Conservation (phyloP, 371 early-diverging fungal genomes). For the Saksenaea oblongispora region DNA sequence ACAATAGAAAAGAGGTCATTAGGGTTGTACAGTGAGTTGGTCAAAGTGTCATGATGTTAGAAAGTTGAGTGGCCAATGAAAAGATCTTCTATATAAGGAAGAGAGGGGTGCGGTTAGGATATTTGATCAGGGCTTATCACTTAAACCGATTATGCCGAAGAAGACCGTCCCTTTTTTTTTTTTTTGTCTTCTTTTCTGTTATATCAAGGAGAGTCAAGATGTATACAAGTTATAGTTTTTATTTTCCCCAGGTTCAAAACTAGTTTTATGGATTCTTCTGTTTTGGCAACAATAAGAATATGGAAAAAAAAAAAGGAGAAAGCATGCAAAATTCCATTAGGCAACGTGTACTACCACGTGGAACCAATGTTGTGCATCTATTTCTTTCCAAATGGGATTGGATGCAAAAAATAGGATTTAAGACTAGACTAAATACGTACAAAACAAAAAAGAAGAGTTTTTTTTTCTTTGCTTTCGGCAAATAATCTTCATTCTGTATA, state of each 20-base stretch:
- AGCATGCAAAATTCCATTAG: conserved; percentile 1
- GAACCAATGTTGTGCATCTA: conserved; percentile 3
- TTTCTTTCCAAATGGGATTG: conserved; percentile 1
- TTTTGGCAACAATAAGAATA: neutral
- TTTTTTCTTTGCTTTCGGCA: neutral
- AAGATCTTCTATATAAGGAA: neutral
- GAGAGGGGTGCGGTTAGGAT: neutral
- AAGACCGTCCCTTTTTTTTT: neutral
- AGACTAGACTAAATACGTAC: neutral
- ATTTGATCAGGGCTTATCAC: too few relatives aligned
- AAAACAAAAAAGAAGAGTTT: neutral
- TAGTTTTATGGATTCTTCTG: neutral
- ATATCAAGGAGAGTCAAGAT: neutral
- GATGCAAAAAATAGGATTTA: neutral
- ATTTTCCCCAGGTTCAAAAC: neutral
- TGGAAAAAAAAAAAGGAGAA: neutral
- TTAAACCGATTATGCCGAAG: conserved; percentile 1
- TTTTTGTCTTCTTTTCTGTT: neutral
- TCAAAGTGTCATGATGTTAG: neutral
- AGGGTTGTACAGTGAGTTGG: neutral
- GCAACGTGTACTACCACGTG: conserved; percentile 5
- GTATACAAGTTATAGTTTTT: neutral
- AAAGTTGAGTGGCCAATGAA: neutral
- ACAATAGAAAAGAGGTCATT: neutral
- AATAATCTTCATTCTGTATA: neutral